Percentiles rank a stretch among this genome's conserved stretches.
phyloP scores from a whole-genome alignment of 2,329 filamentous ascomycete species.

The Bisporella sp. region DNA sequence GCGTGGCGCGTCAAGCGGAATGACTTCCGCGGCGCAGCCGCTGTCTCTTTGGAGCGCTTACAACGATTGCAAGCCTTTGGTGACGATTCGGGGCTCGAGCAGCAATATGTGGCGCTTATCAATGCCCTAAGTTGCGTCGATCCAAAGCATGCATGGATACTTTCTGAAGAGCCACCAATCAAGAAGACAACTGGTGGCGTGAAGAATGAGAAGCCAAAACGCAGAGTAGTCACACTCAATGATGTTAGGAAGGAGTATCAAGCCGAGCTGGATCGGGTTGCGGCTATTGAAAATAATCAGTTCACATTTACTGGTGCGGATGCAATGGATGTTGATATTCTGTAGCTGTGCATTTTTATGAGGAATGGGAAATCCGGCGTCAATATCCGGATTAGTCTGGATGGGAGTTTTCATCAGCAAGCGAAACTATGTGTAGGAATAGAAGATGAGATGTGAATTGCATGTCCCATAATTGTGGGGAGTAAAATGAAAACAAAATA shows the following conservation, averaged over 20 bases:
- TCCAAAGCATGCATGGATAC: constrained; percentile 76
- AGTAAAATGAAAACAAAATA: no score
- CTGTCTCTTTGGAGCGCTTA: constrained; percentile 55
- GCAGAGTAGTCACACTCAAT: constrained; percentile 75
- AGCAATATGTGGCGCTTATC: constrained; percentile 84
- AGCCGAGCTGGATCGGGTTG: constrained; percentile 79
- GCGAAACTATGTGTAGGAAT: background rate
- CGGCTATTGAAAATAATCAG: constrained; percentile 80
- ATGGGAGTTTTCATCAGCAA: no score
- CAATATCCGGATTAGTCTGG: background rate
- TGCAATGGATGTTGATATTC: constrained; percentile 30
- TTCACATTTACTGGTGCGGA: constrained; percentile 62
- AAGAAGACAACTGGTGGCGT: constrained; percentile 13
- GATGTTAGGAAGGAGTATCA: constrained; percentile 88
- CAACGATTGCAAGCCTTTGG: constrained; percentile 56
- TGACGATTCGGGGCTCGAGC: constrained; percentile 59
- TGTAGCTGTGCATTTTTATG: constrained; percentile 11
- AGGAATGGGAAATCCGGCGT: background rate
- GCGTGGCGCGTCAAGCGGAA: constrained; percentile 81
- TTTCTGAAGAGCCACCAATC: constrained; percentile 39
- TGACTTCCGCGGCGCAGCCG: constrained; percentile 76
- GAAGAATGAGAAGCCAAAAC: constrained; percentile 36
- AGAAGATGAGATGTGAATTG: background rate
- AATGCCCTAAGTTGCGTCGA: constrained; percentile 86
- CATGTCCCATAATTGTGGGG: no score